These are phyloP conservation scores for Neopestalotiopsis rosae DNA, from an alignment of 2,329 filamentous ascomycete genomes.

Conservation along the genomic window DNA sequence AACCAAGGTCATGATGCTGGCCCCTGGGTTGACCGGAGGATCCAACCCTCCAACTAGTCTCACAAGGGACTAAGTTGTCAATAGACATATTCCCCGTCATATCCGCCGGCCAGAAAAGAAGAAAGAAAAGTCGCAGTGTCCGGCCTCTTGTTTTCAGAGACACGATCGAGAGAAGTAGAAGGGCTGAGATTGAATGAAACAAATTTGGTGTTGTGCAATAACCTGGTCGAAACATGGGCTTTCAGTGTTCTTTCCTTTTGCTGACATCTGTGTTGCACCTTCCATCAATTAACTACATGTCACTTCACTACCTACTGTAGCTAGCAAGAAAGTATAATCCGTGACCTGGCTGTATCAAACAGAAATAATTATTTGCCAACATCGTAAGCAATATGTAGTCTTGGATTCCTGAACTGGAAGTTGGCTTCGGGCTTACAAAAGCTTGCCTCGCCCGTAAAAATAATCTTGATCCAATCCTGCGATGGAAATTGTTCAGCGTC, in stretches of 20 bases:
- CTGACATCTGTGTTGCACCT: too few relatives aligned
- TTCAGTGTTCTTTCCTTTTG: too few relatives aligned
- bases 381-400: background rate
- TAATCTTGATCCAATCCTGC: background rate
- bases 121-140: background rate
- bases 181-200: too few relatives aligned
- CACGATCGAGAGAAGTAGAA: too few relatives aligned
- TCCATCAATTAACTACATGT: too few relatives aligned
- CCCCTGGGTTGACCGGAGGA: background rate
- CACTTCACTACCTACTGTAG: too few relatives aligned
- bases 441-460: background rate
- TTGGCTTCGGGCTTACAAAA: background rate
- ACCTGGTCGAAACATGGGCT: too few relatives aligned
- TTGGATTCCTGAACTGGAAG: background rate
- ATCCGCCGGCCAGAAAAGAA: background rate
- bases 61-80: conserved; percentile 1
- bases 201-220: too few relatives aligned
- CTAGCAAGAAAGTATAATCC: too few relatives aligned
- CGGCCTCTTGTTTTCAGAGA: background rate
- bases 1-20: background rate
- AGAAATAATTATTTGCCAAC: background rate
- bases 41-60: background rate
- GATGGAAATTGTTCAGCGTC: conserved; percentile 1
- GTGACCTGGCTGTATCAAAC: too few relatives aligned
- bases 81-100: background rate